Evolutionary conservation across 306 rosid genomes (phyloP).

Genomic region (Erythrophleum fordii): DNA sequence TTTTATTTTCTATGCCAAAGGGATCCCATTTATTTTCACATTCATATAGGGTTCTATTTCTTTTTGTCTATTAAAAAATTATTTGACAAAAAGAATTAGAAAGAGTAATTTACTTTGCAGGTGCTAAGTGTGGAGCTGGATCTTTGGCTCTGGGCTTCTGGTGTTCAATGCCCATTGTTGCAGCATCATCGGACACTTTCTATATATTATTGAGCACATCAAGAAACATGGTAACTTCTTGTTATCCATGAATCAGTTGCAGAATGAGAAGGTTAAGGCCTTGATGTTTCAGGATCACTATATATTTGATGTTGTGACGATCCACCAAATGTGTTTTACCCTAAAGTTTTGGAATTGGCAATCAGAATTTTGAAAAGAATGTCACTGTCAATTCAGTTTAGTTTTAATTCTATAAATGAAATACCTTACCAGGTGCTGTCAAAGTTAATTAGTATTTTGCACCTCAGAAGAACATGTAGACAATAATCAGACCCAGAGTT

Average conservation of each 20-base stretch:
- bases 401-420: neutral
- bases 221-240: slow-evolving; percentile 25
- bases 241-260: slow-evolving; percentile 22
- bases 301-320: slow-evolving; percentile 27
- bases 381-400: neutral
- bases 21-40: neutral
- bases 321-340: slow-evolving; percentile 3
- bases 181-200: slow-evolving; percentile 92
- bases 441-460: too few relatives aligned
- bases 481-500: too few relatives aligned
- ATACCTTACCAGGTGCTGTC: too few relatives aligned
- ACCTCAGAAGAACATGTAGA: too few relatives aligned
- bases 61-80: neutral
- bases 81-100: neutral
- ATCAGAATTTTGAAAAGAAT: slow-evolving; percentile 10
- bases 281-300: slow-evolving; percentile 26
- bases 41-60: neutral
- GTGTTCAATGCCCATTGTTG: slow-evolving; percentile 67
- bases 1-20: neutral
- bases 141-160: slow-evolving; percentile 96
- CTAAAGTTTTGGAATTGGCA: slow-evolving; percentile 13
- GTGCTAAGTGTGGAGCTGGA: slow-evolving; percentile 95
- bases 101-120: slow-evolving; percentile 45
- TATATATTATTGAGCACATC: slow-evolving; percentile 64
- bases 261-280: slow-evolving; percentile 23